Evolutionary conservation across 2,329 filamentous ascomycete genomes (phyloP).

Genomic region (Xylaria sp.): DNA sequence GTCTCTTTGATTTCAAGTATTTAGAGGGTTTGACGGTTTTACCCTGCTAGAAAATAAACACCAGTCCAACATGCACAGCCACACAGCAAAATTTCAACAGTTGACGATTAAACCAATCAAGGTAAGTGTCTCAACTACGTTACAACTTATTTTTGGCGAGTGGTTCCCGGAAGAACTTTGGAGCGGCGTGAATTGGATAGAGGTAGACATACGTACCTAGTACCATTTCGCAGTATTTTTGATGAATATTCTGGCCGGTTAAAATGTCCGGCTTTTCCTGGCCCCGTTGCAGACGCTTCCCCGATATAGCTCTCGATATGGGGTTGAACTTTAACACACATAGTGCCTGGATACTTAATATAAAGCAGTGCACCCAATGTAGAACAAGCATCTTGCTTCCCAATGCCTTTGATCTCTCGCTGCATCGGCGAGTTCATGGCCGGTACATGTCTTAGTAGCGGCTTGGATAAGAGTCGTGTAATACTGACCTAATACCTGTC

Average conservation of each 20-base stretch:
- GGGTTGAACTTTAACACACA: constrained; percentile 4
- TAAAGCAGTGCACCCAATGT: constrained; percentile 1
- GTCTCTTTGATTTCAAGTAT: constrained; percentile 14
- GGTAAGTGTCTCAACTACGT: constrained; percentile 14
- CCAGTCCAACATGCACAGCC: not conserved
- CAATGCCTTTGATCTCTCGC: not conserved
- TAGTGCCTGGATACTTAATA: not conserved
- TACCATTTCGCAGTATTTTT: not conserved
- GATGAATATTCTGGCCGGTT: constrained; percentile 21
- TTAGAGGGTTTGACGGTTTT: not conserved
- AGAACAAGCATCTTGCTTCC: constrained; percentile 28
- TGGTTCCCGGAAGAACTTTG: constrained; percentile 7
- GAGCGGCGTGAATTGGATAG: not conserved
- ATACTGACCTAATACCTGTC: constrained; percentile 1
- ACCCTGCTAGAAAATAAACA: constrained; percentile 2
- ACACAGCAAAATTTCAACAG: constrained; percentile 1
- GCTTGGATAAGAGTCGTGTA: constrained; percentile 16
- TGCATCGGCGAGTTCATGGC: not conserved
- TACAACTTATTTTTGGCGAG: constrained; percentile 20
- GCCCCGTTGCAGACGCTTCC: constrained; percentile 7
- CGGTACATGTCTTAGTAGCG: constrained; percentile 1
- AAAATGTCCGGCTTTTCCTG: constrained; percentile 21
- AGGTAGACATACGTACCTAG: not conserved
- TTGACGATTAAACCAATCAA: not conserved
- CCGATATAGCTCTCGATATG: not conserved